Evolutionary conservation across 1,284 basidiomycete species (phyloP), one percentile per base, ranked within the genome.

Genomic region (Microbotryomycetes sp.): DNA sequence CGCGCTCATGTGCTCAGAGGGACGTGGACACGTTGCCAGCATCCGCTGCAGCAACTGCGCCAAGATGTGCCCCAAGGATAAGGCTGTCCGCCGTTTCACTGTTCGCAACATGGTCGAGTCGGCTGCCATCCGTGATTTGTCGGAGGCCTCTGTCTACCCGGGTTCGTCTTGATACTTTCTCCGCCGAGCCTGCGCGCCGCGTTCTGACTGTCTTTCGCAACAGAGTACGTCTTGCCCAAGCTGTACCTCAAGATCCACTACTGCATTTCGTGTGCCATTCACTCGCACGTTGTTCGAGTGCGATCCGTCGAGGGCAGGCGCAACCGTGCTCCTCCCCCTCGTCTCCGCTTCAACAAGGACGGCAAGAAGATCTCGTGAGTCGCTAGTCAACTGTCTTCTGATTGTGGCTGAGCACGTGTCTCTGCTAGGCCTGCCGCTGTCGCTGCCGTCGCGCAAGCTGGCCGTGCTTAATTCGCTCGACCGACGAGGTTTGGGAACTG

Each of bases 61-160:
- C 45, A 59, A 64, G 35, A 70, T 68, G 68, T 61, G 69, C 69
- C 84, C 90, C 91, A 74, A 88, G 84, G 96, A 98, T 83, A 99
- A 97, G 86, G 94, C 96, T 71, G 97, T 99, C 87, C 98, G 98
- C 83, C 84, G 94, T 65, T 97, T 97, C 85, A 97, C 93, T 58
- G 93, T 98, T 75, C 87, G 93, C 79, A 98, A 98, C 86, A 98
- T 98, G 88, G 92, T 98, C 66, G 71, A 98, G 84, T 89, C 90
- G 74, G 94, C 94, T 61, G 94, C 94, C 67, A 89, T 98, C 73
- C 84, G 94, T 74, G 94, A 99, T 82, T 87, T 99, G 77, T 90
- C 87, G 76, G 96, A 98, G 75, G 93, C 94, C 56, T 89, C 86
- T 70, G 88, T 97, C 71, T 98, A 97, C 82, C 78, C 81, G 67